Evolutionary conservation across 2,329 filamentous ascomycete species (phyloP).

Genomic region (Diaporthe citri): DNA sequence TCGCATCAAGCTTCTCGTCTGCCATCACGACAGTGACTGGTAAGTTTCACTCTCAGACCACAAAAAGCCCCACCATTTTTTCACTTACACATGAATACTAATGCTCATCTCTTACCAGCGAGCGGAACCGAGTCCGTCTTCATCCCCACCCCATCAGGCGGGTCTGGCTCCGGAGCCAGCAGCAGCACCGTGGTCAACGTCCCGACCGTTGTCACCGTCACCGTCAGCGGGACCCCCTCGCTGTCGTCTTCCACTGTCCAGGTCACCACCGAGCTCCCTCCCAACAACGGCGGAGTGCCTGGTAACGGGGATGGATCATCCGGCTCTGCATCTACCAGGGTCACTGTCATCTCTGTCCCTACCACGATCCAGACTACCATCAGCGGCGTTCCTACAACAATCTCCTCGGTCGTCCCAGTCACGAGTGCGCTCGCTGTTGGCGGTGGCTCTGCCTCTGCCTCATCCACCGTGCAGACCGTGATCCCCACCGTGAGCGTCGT

Average conservation of each 20-base stretch:
- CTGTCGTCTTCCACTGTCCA: slow-evolving; percentile 15
- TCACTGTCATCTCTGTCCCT: slow-evolving; percentile 20
- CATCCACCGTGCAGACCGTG: slow-evolving; percentile 22
- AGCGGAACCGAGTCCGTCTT: slow-evolving; percentile 22
- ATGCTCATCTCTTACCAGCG: background rate
- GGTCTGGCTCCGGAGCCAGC: background rate
- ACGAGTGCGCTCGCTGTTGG: background rate
- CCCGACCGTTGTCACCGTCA: slow-evolving; percentile 24
- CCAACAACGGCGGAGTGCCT: slow-evolving; percentile 3
- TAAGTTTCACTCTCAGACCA: background rate
- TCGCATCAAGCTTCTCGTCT: slow-evolving; percentile 24
- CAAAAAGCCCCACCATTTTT: too few relatives aligned
- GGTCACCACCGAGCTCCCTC: slow-evolving; percentile 12
- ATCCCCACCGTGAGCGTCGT: slow-evolving; percentile 27
- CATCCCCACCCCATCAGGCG: slow-evolving; percentile 1
- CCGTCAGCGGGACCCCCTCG: slow-evolving; percentile 2
- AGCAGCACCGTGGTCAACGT: slow-evolving; percentile 18
- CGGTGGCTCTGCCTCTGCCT: background rate
- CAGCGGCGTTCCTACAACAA: slow-evolving; percentile 18
- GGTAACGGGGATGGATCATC: background rate
- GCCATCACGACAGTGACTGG: slow-evolving; percentile 23
- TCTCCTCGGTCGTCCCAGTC: background rate
- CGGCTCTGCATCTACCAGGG: background rate
- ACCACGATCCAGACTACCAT: slow-evolving; percentile 20
- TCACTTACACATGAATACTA: background rate